Evolutionary conservation across 495 filamentous ascomycete genomes (phyloP).

Genomic region (Pyrenula massariospora): DNA sequence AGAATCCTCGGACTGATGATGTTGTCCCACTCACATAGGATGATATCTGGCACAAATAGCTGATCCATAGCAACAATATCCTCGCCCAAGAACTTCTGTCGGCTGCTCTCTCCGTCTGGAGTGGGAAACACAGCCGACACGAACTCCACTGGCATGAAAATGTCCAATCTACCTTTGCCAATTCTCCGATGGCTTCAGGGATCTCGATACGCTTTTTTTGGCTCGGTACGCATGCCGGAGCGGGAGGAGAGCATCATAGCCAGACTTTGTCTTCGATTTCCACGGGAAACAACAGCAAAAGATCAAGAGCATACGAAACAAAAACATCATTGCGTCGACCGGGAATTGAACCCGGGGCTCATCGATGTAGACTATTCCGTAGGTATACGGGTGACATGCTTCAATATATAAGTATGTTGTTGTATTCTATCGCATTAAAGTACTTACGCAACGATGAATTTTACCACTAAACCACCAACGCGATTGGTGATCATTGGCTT

Average conservation of each 20-base stretch:
- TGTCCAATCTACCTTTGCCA: background rate
- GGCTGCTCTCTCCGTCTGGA: background rate
- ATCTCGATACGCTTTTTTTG: background rate
- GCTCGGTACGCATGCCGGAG: background rate
- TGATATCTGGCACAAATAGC: background rate
- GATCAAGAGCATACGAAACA: no score
- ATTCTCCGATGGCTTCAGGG: background rate
- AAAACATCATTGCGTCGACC: no score
- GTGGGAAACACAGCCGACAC: background rate
- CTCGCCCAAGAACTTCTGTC: background rate
- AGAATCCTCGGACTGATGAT: no score
- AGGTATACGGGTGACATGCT: no score
- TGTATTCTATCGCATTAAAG: no score
- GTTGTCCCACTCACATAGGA: background rate
- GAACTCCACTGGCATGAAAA: background rate
- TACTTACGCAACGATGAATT: no score
- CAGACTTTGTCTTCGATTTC: background rate
- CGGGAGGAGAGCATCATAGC: background rate
- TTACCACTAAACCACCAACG: no score
- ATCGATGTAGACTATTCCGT: no score
- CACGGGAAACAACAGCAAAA: background rate
- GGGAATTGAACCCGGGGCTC: no score
- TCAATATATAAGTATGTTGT: no score
- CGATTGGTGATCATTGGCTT: no score
- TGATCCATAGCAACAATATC: background rate